phyloP scores from a whole-genome alignment of 768 basidiomycete species.

The Leccinum subtestaceum region DNA sequence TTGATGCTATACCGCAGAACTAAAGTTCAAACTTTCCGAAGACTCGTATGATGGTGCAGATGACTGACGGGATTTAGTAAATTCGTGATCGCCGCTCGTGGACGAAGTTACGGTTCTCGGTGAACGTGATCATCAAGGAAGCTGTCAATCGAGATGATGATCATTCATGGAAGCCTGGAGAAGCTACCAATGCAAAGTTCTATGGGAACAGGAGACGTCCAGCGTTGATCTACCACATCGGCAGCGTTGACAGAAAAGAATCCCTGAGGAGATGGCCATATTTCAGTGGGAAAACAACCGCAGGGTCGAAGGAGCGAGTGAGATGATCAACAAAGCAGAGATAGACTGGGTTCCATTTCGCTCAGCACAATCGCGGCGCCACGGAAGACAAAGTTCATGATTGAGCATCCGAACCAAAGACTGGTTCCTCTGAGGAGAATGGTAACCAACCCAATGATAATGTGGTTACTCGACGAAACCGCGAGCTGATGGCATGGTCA shows the following conservation, averaged over 20 bases:
- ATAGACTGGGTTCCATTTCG: conserved; percentile 40
- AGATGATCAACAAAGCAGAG: conserved; percentile 58
- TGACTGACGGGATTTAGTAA: conserved; percentile 35
- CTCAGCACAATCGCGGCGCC: conserved; percentile 53
- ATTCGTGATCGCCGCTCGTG: neutral
- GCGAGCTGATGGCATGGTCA: conserved; percentile 35
- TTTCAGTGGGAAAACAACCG: conserved; percentile 54
- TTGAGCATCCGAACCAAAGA: conserved; percentile 40
- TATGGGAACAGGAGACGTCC: conserved; percentile 45
- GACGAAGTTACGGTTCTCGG: conserved; percentile 31
- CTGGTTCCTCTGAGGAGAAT: conserved; percentile 52
- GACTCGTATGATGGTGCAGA: conserved; percentile 56
- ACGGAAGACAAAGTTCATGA: conserved; percentile 57
- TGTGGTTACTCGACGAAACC: conserved; percentile 49
- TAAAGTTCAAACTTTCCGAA: conserved; percentile 59
- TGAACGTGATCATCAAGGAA: conserved; percentile 47
- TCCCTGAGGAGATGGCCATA: conserved; percentile 58
- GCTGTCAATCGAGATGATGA: conserved; percentile 3
- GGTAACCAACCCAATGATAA: conserved; percentile 59
- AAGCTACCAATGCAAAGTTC: conserved; percentile 55
- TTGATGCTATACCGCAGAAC: conserved; percentile 41
- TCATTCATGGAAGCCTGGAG: neutral
- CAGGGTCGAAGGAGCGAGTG: conserved; percentile 64
- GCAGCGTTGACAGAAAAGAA: conserved; percentile 62
- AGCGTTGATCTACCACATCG: conserved; percentile 50